phyloP scores from a whole-genome alignment of 495 filamentous ascomycete genomes.

The Cetradonia linearis region DNA sequence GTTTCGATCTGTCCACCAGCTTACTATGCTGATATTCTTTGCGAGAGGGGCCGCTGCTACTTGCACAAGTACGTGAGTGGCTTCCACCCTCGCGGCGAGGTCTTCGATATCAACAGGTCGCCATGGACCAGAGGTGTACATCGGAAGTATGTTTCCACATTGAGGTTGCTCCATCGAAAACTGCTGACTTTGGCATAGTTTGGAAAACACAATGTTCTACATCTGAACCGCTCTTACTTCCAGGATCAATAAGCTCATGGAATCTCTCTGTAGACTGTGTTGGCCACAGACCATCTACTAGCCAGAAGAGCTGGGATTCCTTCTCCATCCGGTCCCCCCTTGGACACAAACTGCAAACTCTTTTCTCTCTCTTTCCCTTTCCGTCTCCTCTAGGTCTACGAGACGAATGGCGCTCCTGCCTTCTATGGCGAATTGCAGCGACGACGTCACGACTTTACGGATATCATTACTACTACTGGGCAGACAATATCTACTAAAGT shows the following conservation, averaged over 20 bases:
- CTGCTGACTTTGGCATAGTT: slow-evolving; percentile 22
- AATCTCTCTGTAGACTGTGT: too few species aligned
- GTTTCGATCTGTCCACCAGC: slow-evolving; percentile 64
- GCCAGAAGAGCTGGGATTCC: too few species aligned
- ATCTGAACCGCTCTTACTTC: slow-evolving; percentile 46
- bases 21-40: slow-evolving; percentile 69
- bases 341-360: not conserved
- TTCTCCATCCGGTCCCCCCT: too few species aligned
- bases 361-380: not conserved
- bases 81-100: slow-evolving; percentile 9
- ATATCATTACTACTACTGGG: too few species aligned
- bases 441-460: too few species aligned
- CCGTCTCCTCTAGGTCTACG: too few species aligned
- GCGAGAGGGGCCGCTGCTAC: slow-evolving; percentile 56
- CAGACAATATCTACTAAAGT: too few species aligned
- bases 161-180: not conserved
- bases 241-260: too few species aligned
- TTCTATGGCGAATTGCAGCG: too few species aligned
- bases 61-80: slow-evolving; percentile 46
- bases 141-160: not conserved
- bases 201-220: slow-evolving; percentile 67
- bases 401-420: too few species aligned
- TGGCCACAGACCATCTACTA: too few species aligned
- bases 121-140: slow-evolving; percentile 34
- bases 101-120: slow-evolving; percentile 24